phyloP scores from a whole-genome alignment of 768 basidiomycete species.

The Exidia glandulosa region DNA sequence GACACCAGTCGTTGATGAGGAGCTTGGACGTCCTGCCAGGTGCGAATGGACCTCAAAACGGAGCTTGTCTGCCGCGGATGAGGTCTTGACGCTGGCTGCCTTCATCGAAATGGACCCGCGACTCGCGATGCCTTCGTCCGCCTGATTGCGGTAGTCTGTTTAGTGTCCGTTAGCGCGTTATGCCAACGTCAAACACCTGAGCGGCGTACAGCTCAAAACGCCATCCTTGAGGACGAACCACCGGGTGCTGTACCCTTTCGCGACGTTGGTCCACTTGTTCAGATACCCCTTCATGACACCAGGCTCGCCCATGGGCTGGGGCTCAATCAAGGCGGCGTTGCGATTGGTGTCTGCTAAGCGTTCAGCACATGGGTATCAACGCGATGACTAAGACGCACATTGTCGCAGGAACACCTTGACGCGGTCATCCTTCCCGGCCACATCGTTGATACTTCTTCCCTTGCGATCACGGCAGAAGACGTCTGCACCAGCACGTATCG shows the following conservation, averaged over 20 bases:
- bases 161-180: constrained; percentile 3
- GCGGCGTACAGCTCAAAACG: constrained; percentile 60
- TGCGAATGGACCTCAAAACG: constrained; percentile 70
- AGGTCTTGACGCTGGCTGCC: constrained; percentile 53
- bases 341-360: constrained; percentile 56
- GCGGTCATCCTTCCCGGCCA: constrained; percentile 64
- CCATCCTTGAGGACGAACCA: constrained; percentile 91
- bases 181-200: neutral
- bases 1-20: constrained; percentile 15
- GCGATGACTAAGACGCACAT: constrained; percentile 37
- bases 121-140: constrained; percentile 77
- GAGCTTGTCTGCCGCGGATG: constrained; percentile 39
- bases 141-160: constrained; percentile 73
- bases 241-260: constrained; percentile 75
- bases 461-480: constrained; percentile 73
- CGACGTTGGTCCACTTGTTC: constrained; percentile 90
- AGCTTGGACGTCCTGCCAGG: constrained; percentile 27
- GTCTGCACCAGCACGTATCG: constrained; percentile 76
- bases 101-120: constrained; percentile 86
- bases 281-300: constrained; percentile 65
- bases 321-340: constrained; percentile 57
- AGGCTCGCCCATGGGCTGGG: constrained; percentile 35
- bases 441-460: constrained; percentile 58
- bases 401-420: constrained; percentile 76
- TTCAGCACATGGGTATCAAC: neutral